These are phyloP conservation scores for Testicularia cyperi DNA, from an alignment of 1,284 basidiomycete genomes.

Conservation along the genomic window DNA sequence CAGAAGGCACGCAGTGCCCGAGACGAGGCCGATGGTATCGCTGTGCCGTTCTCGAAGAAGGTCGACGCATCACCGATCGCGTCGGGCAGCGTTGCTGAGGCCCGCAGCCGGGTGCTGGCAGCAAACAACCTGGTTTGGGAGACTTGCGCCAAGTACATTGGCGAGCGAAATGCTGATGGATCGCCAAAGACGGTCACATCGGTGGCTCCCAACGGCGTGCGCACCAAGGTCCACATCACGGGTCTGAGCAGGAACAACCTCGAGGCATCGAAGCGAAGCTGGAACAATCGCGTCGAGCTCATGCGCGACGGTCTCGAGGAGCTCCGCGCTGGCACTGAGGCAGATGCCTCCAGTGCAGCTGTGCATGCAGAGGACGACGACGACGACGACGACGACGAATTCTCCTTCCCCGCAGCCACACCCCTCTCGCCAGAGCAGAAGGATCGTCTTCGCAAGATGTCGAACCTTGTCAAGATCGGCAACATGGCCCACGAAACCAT, in stretches of 20 bases:
- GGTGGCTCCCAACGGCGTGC: constrained; percentile 23
- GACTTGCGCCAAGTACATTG: constrained; percentile 35
- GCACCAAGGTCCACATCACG: constrained; percentile 32
- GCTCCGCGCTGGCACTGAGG: constrained; percentile 33
- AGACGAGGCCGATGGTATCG: constrained; percentile 24
- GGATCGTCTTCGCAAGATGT: constrained; percentile 25
- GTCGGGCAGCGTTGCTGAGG: constrained; percentile 9
- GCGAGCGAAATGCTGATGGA: constrained; percentile 20
- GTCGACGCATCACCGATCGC: constrained; percentile 13
- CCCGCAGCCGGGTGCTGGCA: constrained; percentile 20
- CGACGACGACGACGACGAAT: constrained; percentile 17
- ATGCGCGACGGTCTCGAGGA: constrained; percentile 45
- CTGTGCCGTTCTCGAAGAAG: constrained; percentile 13
- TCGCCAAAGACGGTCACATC: constrained; percentile 24
- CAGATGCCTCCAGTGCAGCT: constrained; percentile 1
- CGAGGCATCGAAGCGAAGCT: constrained; percentile 37
- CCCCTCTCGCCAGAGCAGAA: constrained; percentile 25
- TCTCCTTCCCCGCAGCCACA: constrained; percentile 24
- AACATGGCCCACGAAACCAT: constrained; percentile 34
- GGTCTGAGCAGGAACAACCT: constrained; percentile 42
- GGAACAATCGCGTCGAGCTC: constrained; percentile 37
- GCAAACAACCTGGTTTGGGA: constrained; percentile 43
- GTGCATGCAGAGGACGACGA: constrained; percentile 1
- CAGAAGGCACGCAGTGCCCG: constrained; percentile 28
- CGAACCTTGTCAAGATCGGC: constrained; percentile 41